phyloP scores from a whole-genome alignment of 1,284 basidiomycete genomes.

The Baeospora myosura region DNA sequence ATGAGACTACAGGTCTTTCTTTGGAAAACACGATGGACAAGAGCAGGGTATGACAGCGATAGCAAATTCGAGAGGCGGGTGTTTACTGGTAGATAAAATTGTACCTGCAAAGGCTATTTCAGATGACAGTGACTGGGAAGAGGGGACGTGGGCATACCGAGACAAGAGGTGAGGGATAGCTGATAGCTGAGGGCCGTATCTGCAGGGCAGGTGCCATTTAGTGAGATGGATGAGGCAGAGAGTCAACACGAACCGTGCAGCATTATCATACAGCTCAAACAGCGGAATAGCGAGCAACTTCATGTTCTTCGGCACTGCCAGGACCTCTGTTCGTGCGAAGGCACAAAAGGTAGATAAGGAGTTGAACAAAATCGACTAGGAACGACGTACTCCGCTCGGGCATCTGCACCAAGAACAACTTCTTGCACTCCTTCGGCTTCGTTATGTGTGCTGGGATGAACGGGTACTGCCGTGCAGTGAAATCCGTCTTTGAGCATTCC shows the following conservation, averaged over 20 bases:
- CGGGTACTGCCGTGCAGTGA: slow-evolving; percentile 80
- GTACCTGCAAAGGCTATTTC: slow-evolving; percentile 31
- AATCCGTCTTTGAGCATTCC: slow-evolving; percentile 1
- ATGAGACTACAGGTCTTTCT: too few relatives aligned
- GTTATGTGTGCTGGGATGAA: slow-evolving; percentile 96
- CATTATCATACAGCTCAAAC: slow-evolving; percentile 96
- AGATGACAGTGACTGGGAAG: neutral
- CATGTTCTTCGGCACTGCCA: slow-evolving; percentile 98
- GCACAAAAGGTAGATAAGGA: slow-evolving; percentile 2
- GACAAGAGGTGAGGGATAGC: slow-evolving; percentile 92
- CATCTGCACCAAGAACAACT: slow-evolving; percentile 92
- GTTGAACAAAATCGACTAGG: slow-evolving; percentile 1
- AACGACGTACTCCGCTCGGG: slow-evolving; percentile 79
- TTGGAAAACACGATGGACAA: neutral
- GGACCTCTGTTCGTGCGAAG: slow-evolving; percentile 88
- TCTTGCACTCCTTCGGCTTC: slow-evolving; percentile 97
- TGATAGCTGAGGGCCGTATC: slow-evolving; percentile 87
- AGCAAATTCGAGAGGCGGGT: neutral
- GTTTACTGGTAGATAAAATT: slow-evolving; percentile 65
- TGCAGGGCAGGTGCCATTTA: slow-evolving; percentile 17
- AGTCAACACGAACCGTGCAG: slow-evolving; percentile 58
- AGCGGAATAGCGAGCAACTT: slow-evolving; percentile 93
- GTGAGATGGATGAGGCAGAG: neutral
- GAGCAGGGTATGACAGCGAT: neutral
- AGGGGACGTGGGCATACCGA: slow-evolving; percentile 42